These are phyloP conservation scores for Lachnellula subtilissima DNA, from an alignment of 2,329 filamentous ascomycete species.

Conservation along the genomic window DNA sequence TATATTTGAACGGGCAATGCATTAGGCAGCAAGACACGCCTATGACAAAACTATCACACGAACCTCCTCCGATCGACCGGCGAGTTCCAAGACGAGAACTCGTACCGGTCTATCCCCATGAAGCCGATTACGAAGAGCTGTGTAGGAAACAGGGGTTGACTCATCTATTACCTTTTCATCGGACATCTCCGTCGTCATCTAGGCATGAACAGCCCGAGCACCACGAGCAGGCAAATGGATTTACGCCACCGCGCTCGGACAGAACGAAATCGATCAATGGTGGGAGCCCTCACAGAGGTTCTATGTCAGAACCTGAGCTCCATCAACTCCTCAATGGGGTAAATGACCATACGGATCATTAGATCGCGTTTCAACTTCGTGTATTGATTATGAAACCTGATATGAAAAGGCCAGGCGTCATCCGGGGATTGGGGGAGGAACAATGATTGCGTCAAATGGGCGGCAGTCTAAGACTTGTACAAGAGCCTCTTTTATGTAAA, in stretches of 20 bases:
- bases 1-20: constrained; percentile 53
- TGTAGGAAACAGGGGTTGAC: constrained; percentile 54
- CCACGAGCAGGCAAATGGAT: constrained; percentile 22
- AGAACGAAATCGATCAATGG: constrained; percentile 29
- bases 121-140: constrained; percentile 52
- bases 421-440: too few species aligned
- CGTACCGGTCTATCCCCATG: constrained; percentile 47
- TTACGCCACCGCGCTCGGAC: constrained; percentile 29
- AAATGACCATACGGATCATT: not conserved
- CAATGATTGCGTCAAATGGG: not conserved
- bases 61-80: constrained; percentile 49
- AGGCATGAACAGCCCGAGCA: constrained; percentile 3
- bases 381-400: not conserved
- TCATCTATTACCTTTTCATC: constrained; percentile 40
- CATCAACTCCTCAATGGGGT: constrained; percentile 5
- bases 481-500: not conserved
- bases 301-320: constrained; percentile 4
- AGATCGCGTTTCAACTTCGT: not conserved
- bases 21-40: constrained; percentile 48
- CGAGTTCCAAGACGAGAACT: constrained; percentile 50
- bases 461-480: too few species aligned
- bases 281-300: constrained; percentile 20
- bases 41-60: constrained; percentile 41
- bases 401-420: not conserved
- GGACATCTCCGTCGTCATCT: constrained; percentile 4